These are phyloP conservation scores for Crepidotus variabilis DNA, from an alignment of 768 basidiomycete genomes.

Conservation along the genomic window DNA sequence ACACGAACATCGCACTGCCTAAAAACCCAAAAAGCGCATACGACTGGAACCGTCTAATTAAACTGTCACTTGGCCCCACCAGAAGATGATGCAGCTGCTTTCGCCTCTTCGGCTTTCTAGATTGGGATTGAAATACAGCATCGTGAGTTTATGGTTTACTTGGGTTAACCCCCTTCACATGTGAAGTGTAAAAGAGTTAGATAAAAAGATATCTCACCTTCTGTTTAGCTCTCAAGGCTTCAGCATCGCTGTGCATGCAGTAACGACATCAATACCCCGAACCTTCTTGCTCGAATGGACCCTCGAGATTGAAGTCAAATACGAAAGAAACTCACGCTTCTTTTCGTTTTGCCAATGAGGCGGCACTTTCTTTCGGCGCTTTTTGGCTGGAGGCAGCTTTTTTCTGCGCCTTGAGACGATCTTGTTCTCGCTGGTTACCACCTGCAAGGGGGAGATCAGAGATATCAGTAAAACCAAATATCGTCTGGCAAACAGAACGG, in stretches of 20 bases:
- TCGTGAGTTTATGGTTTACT: not conserved
- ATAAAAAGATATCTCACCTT: constrained; percentile 43
- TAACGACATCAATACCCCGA: not conserved
- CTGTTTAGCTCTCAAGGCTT: constrained; percentile 72
- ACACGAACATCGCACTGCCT: too few species aligned
- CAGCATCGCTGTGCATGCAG: constrained; percentile 57
- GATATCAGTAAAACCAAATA: constrained; percentile 18
- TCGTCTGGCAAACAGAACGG: constrained; percentile 8
- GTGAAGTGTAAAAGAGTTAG: too few species aligned
- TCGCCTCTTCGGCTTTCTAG: constrained; percentile 56
- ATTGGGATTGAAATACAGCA: not conserved
- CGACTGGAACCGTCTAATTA: too few species aligned
- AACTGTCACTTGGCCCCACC: constrained; percentile 6
- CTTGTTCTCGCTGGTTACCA: constrained; percentile 79
- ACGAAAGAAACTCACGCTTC: constrained; percentile 56
- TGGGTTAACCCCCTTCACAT: too few species aligned
- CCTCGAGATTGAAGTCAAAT: too few species aligned
- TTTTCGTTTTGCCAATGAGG: constrained; percentile 61
- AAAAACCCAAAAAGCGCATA: too few species aligned
- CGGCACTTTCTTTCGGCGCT: constrained; percentile 71
- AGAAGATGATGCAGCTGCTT: constrained; percentile 21
- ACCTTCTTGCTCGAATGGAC: not conserved
- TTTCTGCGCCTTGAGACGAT: constrained; percentile 72
- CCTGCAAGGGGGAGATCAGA: constrained; percentile 36
- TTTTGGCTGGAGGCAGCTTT: constrained; percentile 51